Base-by-base conservation (phyloP, 768 basidiomycete species). In the Boletus pseudopeckii region DNA sequence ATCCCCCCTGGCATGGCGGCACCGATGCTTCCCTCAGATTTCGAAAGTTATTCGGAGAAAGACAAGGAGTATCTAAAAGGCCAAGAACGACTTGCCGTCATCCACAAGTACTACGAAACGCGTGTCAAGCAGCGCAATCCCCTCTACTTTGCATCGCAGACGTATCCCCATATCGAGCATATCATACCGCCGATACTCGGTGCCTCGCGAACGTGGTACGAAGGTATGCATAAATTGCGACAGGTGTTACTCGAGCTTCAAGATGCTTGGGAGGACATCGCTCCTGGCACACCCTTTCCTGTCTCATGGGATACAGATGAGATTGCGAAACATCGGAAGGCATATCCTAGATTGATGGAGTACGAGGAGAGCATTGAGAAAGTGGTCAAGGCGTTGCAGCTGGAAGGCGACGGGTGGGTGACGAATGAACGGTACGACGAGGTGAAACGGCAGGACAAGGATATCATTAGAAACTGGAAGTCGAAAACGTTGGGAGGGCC, bases 51-150 rank as follows among this genome's bases (percentile, higher is more conserved):
- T n/a, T 45, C 53, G 3, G 37, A 45, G 4, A 22, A 45, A 26
- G 54, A 55, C 7, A 40, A 45, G 43, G 38, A 7, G 11, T 13
- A 53, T n/a, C 7, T 41, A 2, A 45, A 28, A 8, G 44, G 32
- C 11, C 51, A 55, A 34, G 24, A 46, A 34, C 54, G 54, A 17
- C 54, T 43, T 4, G 54, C 50, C 8, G 15, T 34, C 24, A 28
- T 55, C 26, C 50, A 55, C 51, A 54, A 54, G 43, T 54, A 52
- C 37, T 52, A 53, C 17, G 49, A 44, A 7, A 44, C 11, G 20
- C 36, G 14, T 11, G 42, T 52, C 9, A 18, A 4, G 20, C 20
- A 54, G 34, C 48, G 28, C 2, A 18, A 54, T 17, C 34, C 48
- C 11, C 33, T 44, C 30, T 44, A 37, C 8, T 24, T 39, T 7